phyloP scores from a whole-genome alignment of 2,329 filamentous ascomycete genomes.

The Pseudocercospora fijiensis region DNA sequence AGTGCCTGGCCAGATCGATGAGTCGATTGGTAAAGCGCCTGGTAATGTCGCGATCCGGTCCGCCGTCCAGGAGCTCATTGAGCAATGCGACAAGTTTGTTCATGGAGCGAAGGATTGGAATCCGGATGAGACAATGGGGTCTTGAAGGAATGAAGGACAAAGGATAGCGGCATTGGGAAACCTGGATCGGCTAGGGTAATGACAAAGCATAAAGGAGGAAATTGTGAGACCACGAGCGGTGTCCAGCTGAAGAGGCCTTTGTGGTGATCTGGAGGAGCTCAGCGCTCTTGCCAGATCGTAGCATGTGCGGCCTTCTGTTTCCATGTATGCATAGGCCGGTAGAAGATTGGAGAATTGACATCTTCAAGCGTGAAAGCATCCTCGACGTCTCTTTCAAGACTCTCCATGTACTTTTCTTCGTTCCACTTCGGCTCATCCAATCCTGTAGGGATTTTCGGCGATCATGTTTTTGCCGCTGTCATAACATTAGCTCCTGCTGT shows the following conservation, averaged over 20 bases:
- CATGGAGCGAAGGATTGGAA: not conserved
- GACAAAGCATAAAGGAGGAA: not conserved
- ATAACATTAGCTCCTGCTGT: not conserved
- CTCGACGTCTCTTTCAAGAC: not conserved
- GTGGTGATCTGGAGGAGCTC: too few species aligned
- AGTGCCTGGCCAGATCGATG: not conserved
- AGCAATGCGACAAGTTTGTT: not conserved
- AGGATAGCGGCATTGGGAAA: not conserved
- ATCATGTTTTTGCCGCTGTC: not conserved
- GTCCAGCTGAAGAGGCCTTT: too few species aligned
- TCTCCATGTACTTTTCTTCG: not conserved
- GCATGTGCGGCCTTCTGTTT: not conserved
- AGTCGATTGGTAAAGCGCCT: not conserved
- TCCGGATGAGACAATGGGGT: not conserved
- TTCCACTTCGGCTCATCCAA: not conserved
- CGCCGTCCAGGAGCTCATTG: not conserved
- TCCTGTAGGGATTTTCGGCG: not conserved
- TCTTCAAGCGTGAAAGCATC: not conserved
- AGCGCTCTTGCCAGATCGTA: not conserved
- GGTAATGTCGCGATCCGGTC: not conserved
- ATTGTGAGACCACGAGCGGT: too few species aligned
- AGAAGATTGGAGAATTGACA: not conserved
- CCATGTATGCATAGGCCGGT: too few species aligned
- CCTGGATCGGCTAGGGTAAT: not conserved
- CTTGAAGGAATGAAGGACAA: rapidly evolving